Conservation (phyloP, 306 rosid species). For the Dalbergia oliveri region DNA sequence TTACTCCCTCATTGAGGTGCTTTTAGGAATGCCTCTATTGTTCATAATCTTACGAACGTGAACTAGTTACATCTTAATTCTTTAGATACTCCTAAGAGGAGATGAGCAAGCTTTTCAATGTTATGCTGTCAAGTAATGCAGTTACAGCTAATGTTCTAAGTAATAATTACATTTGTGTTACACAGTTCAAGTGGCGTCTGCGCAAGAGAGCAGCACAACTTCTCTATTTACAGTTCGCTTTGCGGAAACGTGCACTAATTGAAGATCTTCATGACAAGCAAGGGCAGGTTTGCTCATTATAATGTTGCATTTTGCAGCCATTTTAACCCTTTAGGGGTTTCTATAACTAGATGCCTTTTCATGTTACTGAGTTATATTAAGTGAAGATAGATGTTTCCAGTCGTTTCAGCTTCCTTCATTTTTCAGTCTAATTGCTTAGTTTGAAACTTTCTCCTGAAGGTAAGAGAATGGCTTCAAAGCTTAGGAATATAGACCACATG, state of each 20-base stretch:
- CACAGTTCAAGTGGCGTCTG: conserved; percentile 87
- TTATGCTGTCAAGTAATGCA: conserved; percentile 5
- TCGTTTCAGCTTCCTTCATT: conserved; percentile 42
- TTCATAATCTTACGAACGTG: conserved; percentile 17
- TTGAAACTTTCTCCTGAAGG: conserved; percentile 52
- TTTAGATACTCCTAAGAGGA: conserved; percentile 7
- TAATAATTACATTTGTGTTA: conserved; percentile 27
- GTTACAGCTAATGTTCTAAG: conserved; percentile 33
- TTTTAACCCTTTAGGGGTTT: conserved; percentile 25
- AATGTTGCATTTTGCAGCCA: conserved; percentile 5
- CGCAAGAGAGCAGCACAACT: conserved; percentile 93
- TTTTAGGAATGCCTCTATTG: neutral
- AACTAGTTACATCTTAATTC: neutral
- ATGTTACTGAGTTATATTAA: conserved; percentile 34
- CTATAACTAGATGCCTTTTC: conserved; percentile 14
- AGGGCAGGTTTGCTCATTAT: conserved; percentile 74
- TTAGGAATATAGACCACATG: conserved; percentile 82
- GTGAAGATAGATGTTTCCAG: conserved; percentile 19
- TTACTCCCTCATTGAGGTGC: neutral
- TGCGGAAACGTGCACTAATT: conserved; percentile 85
- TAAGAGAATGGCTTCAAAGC: conserved; percentile 95
- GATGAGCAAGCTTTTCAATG: conserved; percentile 9
- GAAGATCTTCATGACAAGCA: conserved; percentile 89
- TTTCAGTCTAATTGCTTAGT: conserved; percentile 30
- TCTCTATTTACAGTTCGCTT: conserved; percentile 82